phyloP scores from a whole-genome alignment of 169 alveolate genomes.

The Condylostoma magnum region DNA sequence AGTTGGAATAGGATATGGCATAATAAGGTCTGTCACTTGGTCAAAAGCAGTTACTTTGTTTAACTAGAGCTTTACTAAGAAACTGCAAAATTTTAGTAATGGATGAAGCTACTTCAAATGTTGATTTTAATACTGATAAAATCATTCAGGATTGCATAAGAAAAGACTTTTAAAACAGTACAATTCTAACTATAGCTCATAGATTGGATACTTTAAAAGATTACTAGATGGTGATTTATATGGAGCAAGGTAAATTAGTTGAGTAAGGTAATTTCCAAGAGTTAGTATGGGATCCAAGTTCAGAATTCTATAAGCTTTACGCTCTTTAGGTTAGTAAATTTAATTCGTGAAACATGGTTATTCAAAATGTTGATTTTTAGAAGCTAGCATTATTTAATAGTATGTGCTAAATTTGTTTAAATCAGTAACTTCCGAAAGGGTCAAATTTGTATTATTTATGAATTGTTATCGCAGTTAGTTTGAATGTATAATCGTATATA shows the following conservation, averaged over 20 bases:
- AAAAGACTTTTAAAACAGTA: constrained; percentile 65
- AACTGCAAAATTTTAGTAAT: constrained; percentile 53
- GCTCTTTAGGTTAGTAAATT: too few species aligned
- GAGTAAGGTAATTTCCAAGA: constrained; percentile 33
- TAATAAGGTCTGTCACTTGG: constrained; percentile 69
- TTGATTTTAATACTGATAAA: constrained; percentile 84
- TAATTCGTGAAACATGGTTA: too few species aligned
- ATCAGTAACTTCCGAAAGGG: too few species aligned
- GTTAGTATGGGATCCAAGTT: too few species aligned
- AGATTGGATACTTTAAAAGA: constrained; percentile 87
- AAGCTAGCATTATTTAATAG: too few species aligned
- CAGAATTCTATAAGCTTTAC: too few species aligned
- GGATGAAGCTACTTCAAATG: constrained; percentile 90
- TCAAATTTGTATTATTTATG: too few species aligned
- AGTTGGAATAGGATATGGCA: constrained; percentile 34
- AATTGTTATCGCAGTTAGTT: too few species aligned
- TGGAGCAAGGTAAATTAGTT: constrained; percentile 74
- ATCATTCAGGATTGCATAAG: constrained; percentile 65
- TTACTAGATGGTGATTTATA: constrained; percentile 74
- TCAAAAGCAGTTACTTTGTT: constrained; percentile 74
- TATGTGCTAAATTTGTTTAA: too few species aligned
- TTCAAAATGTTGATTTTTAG: too few species aligned
- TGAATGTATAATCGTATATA: too few species aligned
- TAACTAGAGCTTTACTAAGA: constrained; percentile 74
- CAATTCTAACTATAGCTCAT: constrained; percentile 91